Evolutionary conservation across 106 monocot species (phyloP), one percentile per base, ranked within the genome.

Genomic region (Dactylorhiza incarnata): DNA sequence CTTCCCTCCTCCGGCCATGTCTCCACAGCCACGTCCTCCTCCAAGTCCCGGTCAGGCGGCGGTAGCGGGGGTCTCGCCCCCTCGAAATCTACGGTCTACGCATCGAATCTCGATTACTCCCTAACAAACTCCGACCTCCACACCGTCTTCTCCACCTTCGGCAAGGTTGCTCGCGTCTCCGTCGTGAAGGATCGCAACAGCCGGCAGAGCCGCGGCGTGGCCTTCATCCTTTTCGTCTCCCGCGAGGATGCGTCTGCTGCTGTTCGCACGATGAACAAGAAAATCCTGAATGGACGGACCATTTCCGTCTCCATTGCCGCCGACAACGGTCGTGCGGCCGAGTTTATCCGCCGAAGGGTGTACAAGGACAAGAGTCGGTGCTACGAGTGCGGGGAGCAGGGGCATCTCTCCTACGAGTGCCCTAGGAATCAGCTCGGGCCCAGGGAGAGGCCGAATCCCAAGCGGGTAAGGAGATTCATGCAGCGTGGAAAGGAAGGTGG

Each of bases 91-190:
- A 99, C 99, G 10, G 88, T 99, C 37, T 99, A 99, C 75, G 84
- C 88, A 48, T 94, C 91, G 48, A 99, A 96, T 82, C 73, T 96
- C 67, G 92, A 96, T 71, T 96, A 77, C 82, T 68, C 85, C 20
- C 90, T 96, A 45, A 96, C 95, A 22, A 93, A 96, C 83, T 99
- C 97, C 73, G 97, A 94, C 77, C 87, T 99, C 62, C 97, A 99
- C 89, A 89, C 89, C 73, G 77, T 99, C 81, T 94, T 99, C 87
- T 94, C 97, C 80, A 91, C 91, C 84, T 99, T 99, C 81, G 97
- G 97, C 49, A 90, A 90, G 73, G 87, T 99, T 53, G 97, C 91
- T 6, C 91, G 94, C 80, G 99, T 94, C 83, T 90, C 99, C 48
- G 85, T 99, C 76, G 78, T 94, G 54, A 99, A 99, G 81, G 89